Base-by-base conservation (phyloP, 371 early-diverging fungal genomes). In the Apophysomyces ossiformis region DNA sequence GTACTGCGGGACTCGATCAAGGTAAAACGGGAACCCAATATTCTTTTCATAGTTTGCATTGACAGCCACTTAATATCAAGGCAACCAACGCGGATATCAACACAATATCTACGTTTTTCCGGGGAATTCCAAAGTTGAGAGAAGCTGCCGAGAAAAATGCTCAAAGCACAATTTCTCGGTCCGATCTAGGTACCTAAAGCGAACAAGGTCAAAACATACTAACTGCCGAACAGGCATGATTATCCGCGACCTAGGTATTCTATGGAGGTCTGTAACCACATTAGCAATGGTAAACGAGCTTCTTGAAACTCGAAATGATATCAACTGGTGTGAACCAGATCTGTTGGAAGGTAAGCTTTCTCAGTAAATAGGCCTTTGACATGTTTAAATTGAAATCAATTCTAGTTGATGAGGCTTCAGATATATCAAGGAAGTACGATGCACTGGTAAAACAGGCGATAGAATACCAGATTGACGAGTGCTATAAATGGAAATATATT, bases 251-350 rank as follows among this genome's bases (percentile, higher is more conserved):
- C 68, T 86, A 46, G 83, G 80, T 0, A 61, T 46, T 21, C 77
- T 88, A 36, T 95, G 95, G 94, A 67, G 72, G 13, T 75, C 83
- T 7, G 87, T 89, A 0, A 68, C 92, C n/a, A 69, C 90, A 11
- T 70, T 92, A 37, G 76, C 89, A 0, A 71, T 89, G 0, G 84
- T 82, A 0, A 73, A 79, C 12, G 90, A 92, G 2, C 60, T 90
- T 0, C 56, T 83, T 6, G 64, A 74, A 11, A 50, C 37, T 4
- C 63, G 58, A 39, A 47, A 61, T 7, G 59, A 57, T 37, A 45
- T 64, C 47, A n/a, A 54, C 16, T 73, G 67, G 73, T 41, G 62
- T 15, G 36, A 46, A 46, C 79, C 69, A 66, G 61, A 67, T 57
- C 39, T 44, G 64, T 57, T 7, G 11, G 37, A 12, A 59, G 58